phyloP scores from a whole-genome alignment of 2,329 filamentous ascomycete species.

The Curvularia lunata region DNA sequence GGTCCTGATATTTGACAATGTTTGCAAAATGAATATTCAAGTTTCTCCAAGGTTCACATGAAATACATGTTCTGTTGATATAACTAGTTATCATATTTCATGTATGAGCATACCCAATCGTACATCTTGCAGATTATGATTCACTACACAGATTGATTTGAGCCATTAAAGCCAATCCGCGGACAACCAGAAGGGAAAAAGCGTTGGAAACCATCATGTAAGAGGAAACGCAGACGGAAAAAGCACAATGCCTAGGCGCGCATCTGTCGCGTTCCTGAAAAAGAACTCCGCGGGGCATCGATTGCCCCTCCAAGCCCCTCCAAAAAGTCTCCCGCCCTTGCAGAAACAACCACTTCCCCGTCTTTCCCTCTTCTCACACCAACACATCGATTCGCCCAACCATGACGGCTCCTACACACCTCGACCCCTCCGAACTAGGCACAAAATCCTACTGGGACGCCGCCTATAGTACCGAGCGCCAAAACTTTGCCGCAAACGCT shows the following conservation, averaged over 20 bases:
- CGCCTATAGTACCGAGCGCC: conserved; percentile 73
- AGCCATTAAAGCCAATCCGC: not conserved
- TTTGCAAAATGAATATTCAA: not conserved
- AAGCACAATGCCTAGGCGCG: not conserved
- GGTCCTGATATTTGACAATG: not conserved
- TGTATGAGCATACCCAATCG: not conserved
- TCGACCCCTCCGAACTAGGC: conserved; percentile 80
- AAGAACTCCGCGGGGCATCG: not conserved
- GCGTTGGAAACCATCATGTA: not conserved
- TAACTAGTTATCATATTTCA: not conserved
- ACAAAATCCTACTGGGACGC: conserved; percentile 73
- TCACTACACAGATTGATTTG: not conserved
- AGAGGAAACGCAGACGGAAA: not conserved
- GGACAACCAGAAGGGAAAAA: not conserved
- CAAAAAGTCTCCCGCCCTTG: not conserved
- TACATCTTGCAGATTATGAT: not conserved
- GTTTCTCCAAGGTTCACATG: not conserved
- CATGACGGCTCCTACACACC: conserved; percentile 45
- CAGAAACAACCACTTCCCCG: not conserved
- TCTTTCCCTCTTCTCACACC: not conserved
- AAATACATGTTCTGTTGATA: not conserved
- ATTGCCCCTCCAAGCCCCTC: conserved; percentile 3
- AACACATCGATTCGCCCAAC: not conserved
- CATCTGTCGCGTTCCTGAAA: not conserved
- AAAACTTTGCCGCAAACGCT: conserved; percentile 74